Percentiles rank a stretch among this genome's conserved stretches.
These are phyloP conservation scores for Firmiana major DNA, from an alignment of 345 rosid species.

Conservation along the genomic window DNA sequence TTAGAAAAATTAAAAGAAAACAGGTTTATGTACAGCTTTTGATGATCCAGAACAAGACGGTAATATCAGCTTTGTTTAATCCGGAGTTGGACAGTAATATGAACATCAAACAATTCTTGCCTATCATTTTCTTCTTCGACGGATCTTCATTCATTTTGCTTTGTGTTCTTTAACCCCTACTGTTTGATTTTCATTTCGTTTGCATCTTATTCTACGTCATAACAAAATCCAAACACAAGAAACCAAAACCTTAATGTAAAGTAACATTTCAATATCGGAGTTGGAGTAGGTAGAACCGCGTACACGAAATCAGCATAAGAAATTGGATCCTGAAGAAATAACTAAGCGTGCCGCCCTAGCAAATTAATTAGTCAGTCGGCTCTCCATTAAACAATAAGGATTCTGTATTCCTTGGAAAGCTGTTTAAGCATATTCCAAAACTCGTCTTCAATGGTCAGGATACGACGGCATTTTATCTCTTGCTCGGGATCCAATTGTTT, in stretches of 20 bases:
- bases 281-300: conserved; percentile 3
- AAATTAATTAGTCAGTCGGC: not conserved
- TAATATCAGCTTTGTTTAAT: not conserved
- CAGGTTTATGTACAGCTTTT: not conserved
- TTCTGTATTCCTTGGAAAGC: not conserved
- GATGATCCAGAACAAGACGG: not conserved
- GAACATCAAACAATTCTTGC: not conserved
- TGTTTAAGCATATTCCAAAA: not conserved
- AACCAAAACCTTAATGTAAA: not conserved
- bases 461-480: not conserved
- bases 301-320: not conserved
- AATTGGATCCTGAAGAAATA: not conserved
- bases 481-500: not conserved
- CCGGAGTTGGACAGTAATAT: not conserved
- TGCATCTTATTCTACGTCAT: not conserved
- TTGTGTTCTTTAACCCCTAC: not conserved
- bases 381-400: not conserved
- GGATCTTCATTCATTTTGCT: not conserved
- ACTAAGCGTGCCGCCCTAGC: not conserved
- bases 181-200: not conserved
- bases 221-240: not conserved
- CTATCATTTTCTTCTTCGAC: not conserved
- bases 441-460: not conserved
- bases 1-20: not conserved
- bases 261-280: not conserved